These are phyloP conservation scores for Basidiobolus meristosporus DNA, from an alignment of 371 early-diverging fungal genomes.

Conservation along the genomic window DNA sequence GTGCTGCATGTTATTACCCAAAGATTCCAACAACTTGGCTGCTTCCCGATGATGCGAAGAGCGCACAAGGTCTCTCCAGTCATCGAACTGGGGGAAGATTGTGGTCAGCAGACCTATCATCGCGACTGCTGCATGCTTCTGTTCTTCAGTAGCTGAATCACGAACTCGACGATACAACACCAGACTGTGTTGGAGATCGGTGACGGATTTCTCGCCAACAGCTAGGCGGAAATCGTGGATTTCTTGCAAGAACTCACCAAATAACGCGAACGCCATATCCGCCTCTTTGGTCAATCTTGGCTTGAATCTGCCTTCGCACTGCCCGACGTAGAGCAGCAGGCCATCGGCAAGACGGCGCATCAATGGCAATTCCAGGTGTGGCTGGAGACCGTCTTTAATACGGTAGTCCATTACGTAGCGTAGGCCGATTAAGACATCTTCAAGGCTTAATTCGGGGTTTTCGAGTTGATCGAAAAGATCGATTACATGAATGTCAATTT, in stretches of 20 bases:
- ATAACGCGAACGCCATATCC: conserved; percentile 68
- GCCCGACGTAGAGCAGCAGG: conserved; percentile 54
- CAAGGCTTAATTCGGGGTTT: conserved; percentile 51
- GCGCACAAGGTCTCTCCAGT: too few species aligned
- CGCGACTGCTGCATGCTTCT: too few species aligned
- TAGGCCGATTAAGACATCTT: conserved; percentile 73
- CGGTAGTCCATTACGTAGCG: conserved; percentile 88
- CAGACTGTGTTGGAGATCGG: too few species aligned
- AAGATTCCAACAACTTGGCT: too few species aligned
- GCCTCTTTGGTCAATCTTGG: conserved; percentile 54
- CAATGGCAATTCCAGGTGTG: conserved; percentile 51
- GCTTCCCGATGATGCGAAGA: too few species aligned
- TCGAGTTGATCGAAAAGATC: conserved; percentile 44
- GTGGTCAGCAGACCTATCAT: too few species aligned
- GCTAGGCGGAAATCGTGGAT: conserved; percentile 65
- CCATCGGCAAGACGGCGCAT: conserved; percentile 77
- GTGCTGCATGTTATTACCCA: too few species aligned
- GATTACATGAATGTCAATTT: conserved; percentile 59
- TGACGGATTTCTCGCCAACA: conserved; percentile 51
- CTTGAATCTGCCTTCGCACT: conserved; percentile 36
- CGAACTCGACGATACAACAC: too few species aligned
- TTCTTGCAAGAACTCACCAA: conserved; percentile 89
- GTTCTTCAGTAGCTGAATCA: too few species aligned
- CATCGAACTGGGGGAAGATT: too few species aligned
- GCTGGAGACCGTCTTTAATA: conserved; percentile 65